Percentiles rank a stretch among this genome's conserved stretches.
Evolutionary conservation across 345 rosid genomes (phyloP).

Genomic region (Alliaria petiolata): DNA sequence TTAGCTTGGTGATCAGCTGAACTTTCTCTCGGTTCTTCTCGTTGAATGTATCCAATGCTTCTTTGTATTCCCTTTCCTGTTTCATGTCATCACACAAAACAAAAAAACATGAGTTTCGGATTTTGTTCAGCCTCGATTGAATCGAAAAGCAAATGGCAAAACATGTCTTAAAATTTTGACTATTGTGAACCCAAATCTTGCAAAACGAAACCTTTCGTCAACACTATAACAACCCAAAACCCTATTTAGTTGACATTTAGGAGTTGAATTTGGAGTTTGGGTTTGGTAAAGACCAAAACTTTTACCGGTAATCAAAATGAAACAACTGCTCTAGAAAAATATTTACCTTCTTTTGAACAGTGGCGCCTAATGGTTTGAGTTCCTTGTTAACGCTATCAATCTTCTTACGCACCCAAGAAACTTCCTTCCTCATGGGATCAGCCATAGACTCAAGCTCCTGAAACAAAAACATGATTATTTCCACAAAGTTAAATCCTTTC

Average conservation of each 20-base stretch:
- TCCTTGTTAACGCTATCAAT: conserved; percentile 89
- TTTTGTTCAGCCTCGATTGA: background rate
- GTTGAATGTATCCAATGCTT: conserved; percentile 66
- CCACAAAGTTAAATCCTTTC: background rate
- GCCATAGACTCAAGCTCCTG: conserved; percentile 91
- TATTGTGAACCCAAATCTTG: background rate
- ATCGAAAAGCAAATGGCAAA: background rate
- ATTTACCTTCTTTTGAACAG: conserved; percentile 85
- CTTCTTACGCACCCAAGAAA: conserved; percentile 71
- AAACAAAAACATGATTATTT: background rate
- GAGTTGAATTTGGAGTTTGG: background rate
- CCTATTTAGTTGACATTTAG: conserved; percentile 1
- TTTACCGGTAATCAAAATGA: background rate
- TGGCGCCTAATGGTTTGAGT: conserved; percentile 75
- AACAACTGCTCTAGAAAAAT: no score
- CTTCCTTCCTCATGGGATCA: conserved; percentile 98
- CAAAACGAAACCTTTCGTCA: background rate
- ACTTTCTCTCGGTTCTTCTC: conserved; percentile 85
- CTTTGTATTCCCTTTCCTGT: conserved; percentile 90
- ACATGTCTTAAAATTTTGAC: background rate
- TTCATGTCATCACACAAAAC: conserved; percentile 13
- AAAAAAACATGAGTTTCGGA: background rate
- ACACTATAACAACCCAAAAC: conserved; percentile 10
- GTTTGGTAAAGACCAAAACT: background rate
- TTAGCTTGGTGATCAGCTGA: conserved; percentile 72